Evolutionary conservation across 1,284 basidiomycete genomes (phyloP), one percentile per base, ranked within the genome.

Genomic region (Cutaneotrichosporon cutaneum): DNA sequence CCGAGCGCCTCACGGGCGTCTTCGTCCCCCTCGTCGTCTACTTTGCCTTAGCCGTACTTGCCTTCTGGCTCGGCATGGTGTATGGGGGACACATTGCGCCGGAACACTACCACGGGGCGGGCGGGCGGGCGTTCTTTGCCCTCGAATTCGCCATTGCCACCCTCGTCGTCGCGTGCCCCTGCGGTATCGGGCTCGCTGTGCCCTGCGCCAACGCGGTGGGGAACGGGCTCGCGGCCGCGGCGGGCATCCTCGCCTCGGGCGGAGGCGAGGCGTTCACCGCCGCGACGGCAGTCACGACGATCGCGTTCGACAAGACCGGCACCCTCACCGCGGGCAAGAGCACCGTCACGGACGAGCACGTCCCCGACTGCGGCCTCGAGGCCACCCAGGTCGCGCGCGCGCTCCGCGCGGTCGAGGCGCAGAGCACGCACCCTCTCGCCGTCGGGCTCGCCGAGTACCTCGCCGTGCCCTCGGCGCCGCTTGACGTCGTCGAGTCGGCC

Each of bases 121-220:
- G 92, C 4, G 85, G 89, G 26, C 90, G 86, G 74, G 93, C 90
- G 72, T 83, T 98, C 36, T 89, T 96, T 16, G 97, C 94, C 74
- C 83, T 99, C 63, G 94, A 97, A 82, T 88, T 99, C 68, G 98
- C 94, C 76, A 98, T 99, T 72, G 93, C 91, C 55, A 94, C 98
- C 65, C 87, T 99, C 61, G 96, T 99, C 51, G 94, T 99, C 59
- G 96, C 96, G 3, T 99, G 96, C 76, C 96, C 96, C 0, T 99
- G 96, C 75, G 96, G 96, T 0, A 85, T 99, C 35, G 96, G 96
- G 1, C 84, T 99, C 59, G 92, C 91, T 62, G 98, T 96, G 0
- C 96, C 96, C 0, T 99, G 96, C 0, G 96, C 96, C 3, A 94
- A 99, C 78, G 99, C 99, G 92, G 96, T 99, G 39, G 96, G 96